phyloP scores from a whole-genome alignment of 176 grass and related monocot genomes.

The Lolium perenne region DNA sequence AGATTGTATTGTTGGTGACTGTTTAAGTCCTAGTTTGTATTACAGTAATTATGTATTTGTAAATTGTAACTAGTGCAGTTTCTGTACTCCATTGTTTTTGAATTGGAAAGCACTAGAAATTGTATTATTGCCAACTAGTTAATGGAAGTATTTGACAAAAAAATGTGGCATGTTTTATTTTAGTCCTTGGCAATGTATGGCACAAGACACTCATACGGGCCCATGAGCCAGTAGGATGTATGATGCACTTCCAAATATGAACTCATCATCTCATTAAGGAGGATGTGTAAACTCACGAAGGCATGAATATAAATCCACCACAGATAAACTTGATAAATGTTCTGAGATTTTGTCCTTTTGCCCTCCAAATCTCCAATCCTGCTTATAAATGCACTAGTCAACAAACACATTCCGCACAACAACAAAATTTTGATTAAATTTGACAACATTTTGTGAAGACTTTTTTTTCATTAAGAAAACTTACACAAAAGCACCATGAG shows the following conservation, averaged over 20 bases:
- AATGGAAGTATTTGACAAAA: background rate
- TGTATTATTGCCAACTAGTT: background rate
- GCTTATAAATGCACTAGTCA: no score
- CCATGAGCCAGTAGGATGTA: background rate
- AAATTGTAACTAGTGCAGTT: conserved; percentile 22
- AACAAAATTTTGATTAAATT: background rate
- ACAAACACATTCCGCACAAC: background rate
- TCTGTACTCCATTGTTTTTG: conserved; percentile 4
- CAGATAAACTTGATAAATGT: background rate
- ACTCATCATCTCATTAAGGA: background rate
- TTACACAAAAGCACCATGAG: background rate
- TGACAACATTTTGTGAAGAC: background rate
- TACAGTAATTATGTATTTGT: background rate
- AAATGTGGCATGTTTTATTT: background rate
- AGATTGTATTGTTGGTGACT: conserved; percentile 10
- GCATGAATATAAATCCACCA: background rate
- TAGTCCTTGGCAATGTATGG: background rate
- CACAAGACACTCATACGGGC: background rate
- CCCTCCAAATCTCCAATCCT: no score
- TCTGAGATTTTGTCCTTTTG: no score
- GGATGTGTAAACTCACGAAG: background rate
- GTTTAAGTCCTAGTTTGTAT: conserved; percentile 13
- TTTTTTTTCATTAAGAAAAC: background rate
- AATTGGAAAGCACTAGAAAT: background rate
- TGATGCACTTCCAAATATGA: background rate